Base-by-base conservation (phyloP, 23 red algal species). In the Gracilaria vermiculophylla region DNA sequence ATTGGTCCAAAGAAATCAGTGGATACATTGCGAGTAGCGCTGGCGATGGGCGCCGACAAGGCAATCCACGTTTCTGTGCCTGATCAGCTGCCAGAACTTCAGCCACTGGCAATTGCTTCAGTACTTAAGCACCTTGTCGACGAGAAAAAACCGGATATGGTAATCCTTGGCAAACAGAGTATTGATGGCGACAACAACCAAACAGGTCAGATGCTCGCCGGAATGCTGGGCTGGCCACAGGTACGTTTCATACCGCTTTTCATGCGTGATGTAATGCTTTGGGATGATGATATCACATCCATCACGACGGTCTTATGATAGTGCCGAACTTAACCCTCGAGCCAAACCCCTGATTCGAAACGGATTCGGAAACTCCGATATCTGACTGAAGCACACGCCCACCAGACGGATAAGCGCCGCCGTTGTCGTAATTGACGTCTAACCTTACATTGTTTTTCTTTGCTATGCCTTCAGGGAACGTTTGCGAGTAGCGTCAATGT, bases 111-210 rank as follows among this genome's bases (percentile, higher is more conserved):
- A 36, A 74, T 95, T 23, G 86, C 93, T 32, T 75, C 62, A 32
- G 27, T 91, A 19, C 54, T 98, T 0, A 81, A 65, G 21, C 21
- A 49, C n/a, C 15, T 98, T 21, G 91, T 92, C n/a, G 42, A 74
- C 15, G 58, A 70, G 24, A 77, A 94, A 69, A 75, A 69, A 20
- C 77, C 77, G 2, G 66, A 56, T 42, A 42, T 89, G 34, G 91
- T 98, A 17, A 44, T 98, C 17, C 62, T 98, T 55, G 96, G 96
- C 11, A 98, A 98, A 78, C 96, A 98, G 65, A 88, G 92, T n/a
- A 98, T 98, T 52, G 96, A 98, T 53, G 96, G 91, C 16, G 96
- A 98, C 76, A 92, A 85, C 45, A 98, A 98, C 60, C 96, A 98
- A 76, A 98, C 96, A 2, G 96, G 92, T 31, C 96, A 98, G 77